Evolutionary conservation across 305 asterid species (phyloP).

Genomic region (Rubia peregrina): DNA sequence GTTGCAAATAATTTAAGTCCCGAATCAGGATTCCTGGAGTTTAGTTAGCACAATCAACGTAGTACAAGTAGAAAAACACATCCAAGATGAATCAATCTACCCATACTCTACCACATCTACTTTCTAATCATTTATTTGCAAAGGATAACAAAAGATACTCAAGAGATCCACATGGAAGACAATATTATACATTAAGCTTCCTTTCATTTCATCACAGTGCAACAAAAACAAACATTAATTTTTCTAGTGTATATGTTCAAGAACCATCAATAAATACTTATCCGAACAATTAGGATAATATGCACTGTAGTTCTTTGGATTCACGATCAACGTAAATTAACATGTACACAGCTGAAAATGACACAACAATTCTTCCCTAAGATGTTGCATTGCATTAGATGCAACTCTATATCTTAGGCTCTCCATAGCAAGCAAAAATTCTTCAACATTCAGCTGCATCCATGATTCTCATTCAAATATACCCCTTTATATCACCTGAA

Average conservation of each 20-base stretch:
- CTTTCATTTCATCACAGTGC: background rate
- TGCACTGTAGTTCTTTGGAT: background rate
- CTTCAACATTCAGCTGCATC: too few relatives aligned
- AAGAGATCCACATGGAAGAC: constrained; percentile 8
- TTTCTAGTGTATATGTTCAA: too few relatives aligned
- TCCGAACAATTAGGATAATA: background rate
- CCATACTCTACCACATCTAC: too few relatives aligned
- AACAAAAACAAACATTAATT: background rate
- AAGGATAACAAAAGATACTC: background rate
- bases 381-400: too few relatives aligned
- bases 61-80: background rate
- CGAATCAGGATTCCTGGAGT: background rate
- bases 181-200: background rate
- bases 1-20: background rate
- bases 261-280: background rate
- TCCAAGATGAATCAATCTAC: background rate
- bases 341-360: too few relatives aligned
- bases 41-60: background rate
- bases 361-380: too few relatives aligned
- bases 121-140: constrained; percentile 1
- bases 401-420: too few relatives aligned
- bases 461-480: too few relatives aligned
- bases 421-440: too few relatives aligned
- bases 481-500: too few relatives aligned
- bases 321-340: background rate